Evolutionary conservation across 1,284 basidiomycete species (phyloP).

Genomic region (Trametes hirsuta): DNA sequence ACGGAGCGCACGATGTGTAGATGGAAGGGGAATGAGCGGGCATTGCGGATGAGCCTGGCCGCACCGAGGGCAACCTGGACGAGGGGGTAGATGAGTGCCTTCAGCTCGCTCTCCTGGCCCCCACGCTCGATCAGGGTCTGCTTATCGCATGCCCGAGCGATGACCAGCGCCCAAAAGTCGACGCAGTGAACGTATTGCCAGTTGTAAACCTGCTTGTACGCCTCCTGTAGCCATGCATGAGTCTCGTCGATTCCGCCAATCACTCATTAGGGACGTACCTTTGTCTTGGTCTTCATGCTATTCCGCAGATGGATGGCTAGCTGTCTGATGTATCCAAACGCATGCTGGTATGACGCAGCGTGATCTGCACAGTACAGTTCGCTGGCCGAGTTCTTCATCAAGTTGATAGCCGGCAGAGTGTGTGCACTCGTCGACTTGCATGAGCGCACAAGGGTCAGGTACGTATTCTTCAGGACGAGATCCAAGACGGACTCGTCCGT

Average conservation of each 20-base stretch:
- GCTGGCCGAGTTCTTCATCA: conserved; percentile 98
- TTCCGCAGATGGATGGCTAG: conserved; percentile 93
- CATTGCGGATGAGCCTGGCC: conserved; percentile 78
- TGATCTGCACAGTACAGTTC: conserved; percentile 88
- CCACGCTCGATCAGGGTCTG: conserved; percentile 54
- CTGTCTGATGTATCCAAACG: conserved; percentile 96
- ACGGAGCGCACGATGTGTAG: conserved; percentile 78
- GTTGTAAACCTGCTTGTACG: conserved; percentile 93
- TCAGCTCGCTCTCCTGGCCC: conserved; percentile 76
- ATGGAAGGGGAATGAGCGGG: conserved; percentile 82
- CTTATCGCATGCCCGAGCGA: conserved; percentile 79
- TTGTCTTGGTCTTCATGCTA: conserved; percentile 87
- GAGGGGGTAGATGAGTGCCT: conserved; percentile 91
- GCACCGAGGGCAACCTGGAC: conserved; percentile 94
- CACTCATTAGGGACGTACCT: conserved; percentile 47
- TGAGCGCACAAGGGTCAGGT: conserved; percentile 82
- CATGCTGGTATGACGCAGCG: conserved; percentile 86
- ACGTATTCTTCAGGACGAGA: conserved; percentile 87
- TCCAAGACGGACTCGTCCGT: conserved; percentile 87
- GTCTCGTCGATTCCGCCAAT: conserved; percentile 1
- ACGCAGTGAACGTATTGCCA: conserved; percentile 98
- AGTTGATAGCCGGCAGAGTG: conserved; percentile 90
- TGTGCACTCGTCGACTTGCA: conserved; percentile 84
- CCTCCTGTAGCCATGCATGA: conserved; percentile 57
- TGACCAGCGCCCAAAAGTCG: conserved; percentile 95